phyloP scores from a whole-genome alignment of 768 basidiomycete species.

The Ramaria sp. region DNA sequence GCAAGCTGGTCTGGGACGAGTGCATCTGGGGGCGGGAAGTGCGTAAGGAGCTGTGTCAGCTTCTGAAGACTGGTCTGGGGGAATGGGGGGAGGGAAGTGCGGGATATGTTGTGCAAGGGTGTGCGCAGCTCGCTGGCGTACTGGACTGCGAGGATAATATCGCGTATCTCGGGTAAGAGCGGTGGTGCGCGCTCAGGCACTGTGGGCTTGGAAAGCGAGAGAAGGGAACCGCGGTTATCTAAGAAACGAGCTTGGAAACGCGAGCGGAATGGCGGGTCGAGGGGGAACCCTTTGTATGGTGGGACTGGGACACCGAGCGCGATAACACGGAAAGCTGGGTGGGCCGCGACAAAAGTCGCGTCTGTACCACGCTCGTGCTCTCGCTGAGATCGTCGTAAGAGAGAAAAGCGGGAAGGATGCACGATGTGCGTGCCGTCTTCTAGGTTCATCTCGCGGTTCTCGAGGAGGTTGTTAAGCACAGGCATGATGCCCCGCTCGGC shows the following conservation, averaged over 20 bases:
- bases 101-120: slow-evolving; percentile 42
- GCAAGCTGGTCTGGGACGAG: slow-evolving; percentile 40
- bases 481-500: slow-evolving; percentile 68
- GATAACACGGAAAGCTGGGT: slow-evolving; percentile 57
- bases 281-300: slow-evolving; percentile 50
- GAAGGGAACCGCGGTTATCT: slow-evolving; percentile 36
- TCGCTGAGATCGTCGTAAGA: slow-evolving; percentile 30
- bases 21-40: slow-evolving; percentile 37
- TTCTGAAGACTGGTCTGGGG: slow-evolving; percentile 54
- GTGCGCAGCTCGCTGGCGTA: slow-evolving; percentile 49
- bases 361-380: slow-evolving; percentile 5
- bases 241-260: slow-evolving; percentile 61
- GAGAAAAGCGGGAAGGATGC: slow-evolving; percentile 47
- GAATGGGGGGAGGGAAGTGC: slow-evolving; percentile 46
- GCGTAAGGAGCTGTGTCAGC: slow-evolving; percentile 31
- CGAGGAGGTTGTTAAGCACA: slow-evolving; percentile 55
- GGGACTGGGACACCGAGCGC: slow-evolving; percentile 63
- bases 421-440: slow-evolving; percentile 65
- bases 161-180: slow-evolving; percentile 36
- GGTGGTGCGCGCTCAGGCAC: neutral
- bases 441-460: slow-evolving; percentile 66
- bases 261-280: slow-evolving; percentile 48
- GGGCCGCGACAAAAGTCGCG: slow-evolving; percentile 44
- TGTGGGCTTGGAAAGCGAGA: slow-evolving; percentile 10
- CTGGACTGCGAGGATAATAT: slow-evolving; percentile 52